Evolutionary conservation across 2,329 filamentous ascomycete genomes (phyloP), one percentile per base, ranked within the genome.

Genomic region (Diaporthe citri): DNA sequence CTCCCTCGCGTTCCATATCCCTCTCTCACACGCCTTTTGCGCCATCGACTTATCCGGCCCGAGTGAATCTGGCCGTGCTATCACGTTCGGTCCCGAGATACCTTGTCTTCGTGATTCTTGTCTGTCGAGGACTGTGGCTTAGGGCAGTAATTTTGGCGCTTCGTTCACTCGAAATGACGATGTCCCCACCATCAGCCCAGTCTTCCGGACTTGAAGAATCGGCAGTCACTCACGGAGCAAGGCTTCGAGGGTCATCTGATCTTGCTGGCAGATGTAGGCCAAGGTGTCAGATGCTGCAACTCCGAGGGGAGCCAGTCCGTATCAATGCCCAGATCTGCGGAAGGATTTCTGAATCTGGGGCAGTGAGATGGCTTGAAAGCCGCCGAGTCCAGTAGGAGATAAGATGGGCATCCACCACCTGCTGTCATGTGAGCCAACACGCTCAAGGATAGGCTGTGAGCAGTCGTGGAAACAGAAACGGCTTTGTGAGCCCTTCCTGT

Each of bases 241-340:
- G 43, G 34, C 34, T 52, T 64, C 34, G 57, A 34, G 57, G n/a
- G 46, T 55, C 64, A 67, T 64, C 59, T 57, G 59, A 72, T 36
- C 39, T 62, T 67, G 56, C 72, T 59, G n/a, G 43, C 57, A 57
- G 67, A 39, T 60, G 67, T 52, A 36, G n/a, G 55, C 57, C 67
- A 52, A 72, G 67, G 55, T 74, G 67, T 72, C 48, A 74, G 67
- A 34, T 66, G 41, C 57, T 72, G 73, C 67, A 72, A 57, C 48
- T 46, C 67, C 15, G 46, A 36, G 22, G 12, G n/a, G 34, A 25
- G 7, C 31, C 20, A 39, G 25, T n/a, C 46, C 60, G 55, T 25
- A 41, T 52, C n/a, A 64, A 46, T 43, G 25, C 34, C 31, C 5
- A 41, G 70, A 51, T 43, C 36, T 51, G 15, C 39, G 22, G 15